Evolutionary conservation across 2,329 filamentous ascomycete species (phyloP).

Genomic region (Aspergillus texensis): DNA sequence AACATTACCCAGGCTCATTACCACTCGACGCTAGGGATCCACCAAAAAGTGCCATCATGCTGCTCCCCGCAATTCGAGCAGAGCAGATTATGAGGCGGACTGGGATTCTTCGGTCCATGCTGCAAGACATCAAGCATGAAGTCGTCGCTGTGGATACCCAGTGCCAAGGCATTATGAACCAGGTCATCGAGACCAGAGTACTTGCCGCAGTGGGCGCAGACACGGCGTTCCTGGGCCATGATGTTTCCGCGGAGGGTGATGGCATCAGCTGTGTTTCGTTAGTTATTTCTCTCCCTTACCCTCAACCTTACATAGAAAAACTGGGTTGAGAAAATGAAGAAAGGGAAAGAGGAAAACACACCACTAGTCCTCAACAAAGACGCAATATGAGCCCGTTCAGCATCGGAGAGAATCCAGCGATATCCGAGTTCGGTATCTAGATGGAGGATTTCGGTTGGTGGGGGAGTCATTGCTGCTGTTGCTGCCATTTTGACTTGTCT

Average conservation of each 20-base stretch:
- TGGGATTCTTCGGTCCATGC: conserved; percentile 3
- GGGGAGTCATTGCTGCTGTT: neutral
- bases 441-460: neutral
- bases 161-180: neutral
- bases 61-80: neutral
- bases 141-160: neutral
- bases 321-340: too few species aligned
- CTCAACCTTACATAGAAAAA: too few species aligned
- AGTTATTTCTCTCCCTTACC: neutral
- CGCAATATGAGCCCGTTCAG: neutral
- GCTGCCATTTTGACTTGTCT: neutral
- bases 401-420: neutral
- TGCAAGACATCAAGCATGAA: conserved; percentile 12
- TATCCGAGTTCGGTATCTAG: neutral
- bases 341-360: neutral
- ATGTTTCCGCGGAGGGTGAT: neutral
- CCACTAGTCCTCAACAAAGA: neutral
- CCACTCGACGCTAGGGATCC: neutral
- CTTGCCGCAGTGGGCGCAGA: conserved; percentile 6
- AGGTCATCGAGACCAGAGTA: conserved; percentile 9
- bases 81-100: conserved; percentile 1
- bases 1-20: neutral
- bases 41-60: neutral
- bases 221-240: neutral
- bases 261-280: neutral